These are phyloP conservation scores for Zarea fungicola DNA, from an alignment of 2,329 filamentous ascomycete genomes.

Conservation along the genomic window DNA sequence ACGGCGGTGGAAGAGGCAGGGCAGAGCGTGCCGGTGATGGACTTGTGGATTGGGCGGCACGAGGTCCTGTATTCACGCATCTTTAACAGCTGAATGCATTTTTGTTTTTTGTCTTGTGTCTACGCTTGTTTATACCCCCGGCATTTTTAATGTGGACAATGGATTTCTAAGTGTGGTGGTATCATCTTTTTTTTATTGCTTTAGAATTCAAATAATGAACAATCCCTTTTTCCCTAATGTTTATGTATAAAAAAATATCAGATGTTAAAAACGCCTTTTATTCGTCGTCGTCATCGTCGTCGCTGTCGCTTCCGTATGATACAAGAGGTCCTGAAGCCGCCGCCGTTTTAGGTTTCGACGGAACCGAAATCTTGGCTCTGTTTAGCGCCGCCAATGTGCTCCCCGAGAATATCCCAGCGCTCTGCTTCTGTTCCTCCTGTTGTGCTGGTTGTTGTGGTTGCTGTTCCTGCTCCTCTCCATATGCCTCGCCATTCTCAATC, in stretches of 20 bases:
- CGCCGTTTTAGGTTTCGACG: slow-evolving; percentile 49
- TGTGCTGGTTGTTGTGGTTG: slow-evolving; percentile 23
- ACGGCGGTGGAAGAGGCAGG: slow-evolving; percentile 60
- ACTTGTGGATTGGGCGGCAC: slow-evolving; percentile 78
- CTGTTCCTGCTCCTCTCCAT: slow-evolving; percentile 35
- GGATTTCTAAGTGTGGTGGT: slow-evolving; percentile 16
- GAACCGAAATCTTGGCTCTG: slow-evolving; percentile 47
- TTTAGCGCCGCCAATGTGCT: slow-evolving; percentile 77
- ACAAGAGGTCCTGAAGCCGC: slow-evolving; percentile 67
- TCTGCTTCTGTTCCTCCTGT: slow-evolving; percentile 17
- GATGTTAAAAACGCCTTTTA: slow-evolving; percentile 23
- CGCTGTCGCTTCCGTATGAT: slow-evolving; percentile 85
- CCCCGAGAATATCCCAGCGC: slow-evolving; percentile 71
- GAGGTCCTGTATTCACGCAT: slow-evolving; percentile 81
- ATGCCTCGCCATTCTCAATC: slow-evolving; percentile 50
- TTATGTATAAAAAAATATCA: slow-evolving; percentile 8
- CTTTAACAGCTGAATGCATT: slow-evolving; percentile 79
- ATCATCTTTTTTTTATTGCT: slow-evolving; percentile 24
- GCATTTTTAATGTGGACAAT: no score
- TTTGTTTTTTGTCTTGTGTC: no score
- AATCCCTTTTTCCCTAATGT: slow-evolving; percentile 16
- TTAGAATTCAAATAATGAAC: slow-evolving; percentile 15
- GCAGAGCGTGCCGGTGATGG: slow-evolving; percentile 71
- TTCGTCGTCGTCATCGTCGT: slow-evolving; percentile 61
- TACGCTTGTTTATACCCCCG: no score